Conservation (phyloP, 2,329 filamentous ascomycete genomes). For the Rachicladosporium sp. region DNA sequence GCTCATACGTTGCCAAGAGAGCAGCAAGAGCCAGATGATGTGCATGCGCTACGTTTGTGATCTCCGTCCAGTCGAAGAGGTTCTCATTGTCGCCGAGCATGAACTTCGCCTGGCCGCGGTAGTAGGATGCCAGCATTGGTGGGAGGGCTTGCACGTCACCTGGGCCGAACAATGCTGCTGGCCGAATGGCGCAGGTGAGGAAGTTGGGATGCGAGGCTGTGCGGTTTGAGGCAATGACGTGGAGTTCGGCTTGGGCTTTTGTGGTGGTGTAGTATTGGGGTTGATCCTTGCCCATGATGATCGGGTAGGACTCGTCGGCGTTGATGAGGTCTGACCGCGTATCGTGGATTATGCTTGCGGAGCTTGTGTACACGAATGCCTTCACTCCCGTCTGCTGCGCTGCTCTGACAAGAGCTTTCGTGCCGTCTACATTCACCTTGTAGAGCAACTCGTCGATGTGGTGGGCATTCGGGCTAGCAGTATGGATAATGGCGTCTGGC, state of each 20-base stretch:
- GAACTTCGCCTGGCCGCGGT: slow-evolving; percentile 36
- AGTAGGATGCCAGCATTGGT: slow-evolving; percentile 31
- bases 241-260: slow-evolving; percentile 37
- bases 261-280: slow-evolving; percentile 40
- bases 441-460: slow-evolving; percentile 28
- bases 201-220: slow-evolving; percentile 28
- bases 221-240: slow-evolving; percentile 39
- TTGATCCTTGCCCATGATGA: slow-evolving; percentile 33
- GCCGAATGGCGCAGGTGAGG: slow-evolving; percentile 38
- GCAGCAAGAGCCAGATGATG: slow-evolving; percentile 39
- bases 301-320: slow-evolving; percentile 36
- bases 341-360: slow-evolving; percentile 37
- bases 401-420: slow-evolving; percentile 35
- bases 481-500: slow-evolving; percentile 38
- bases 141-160: slow-evolving; percentile 36
- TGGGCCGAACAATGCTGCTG: slow-evolving; percentile 40
- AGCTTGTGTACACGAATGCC: slow-evolving; percentile 42
- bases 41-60: slow-evolving; percentile 39
- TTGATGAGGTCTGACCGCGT: slow-evolving; percentile 34
- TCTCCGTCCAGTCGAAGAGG: slow-evolving; percentile 43
- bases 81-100: slow-evolving; percentile 42
- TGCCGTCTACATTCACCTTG: slow-evolving; percentile 41
- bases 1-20: slow-evolving; percentile 33
- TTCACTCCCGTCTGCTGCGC: slow-evolving; percentile 37
- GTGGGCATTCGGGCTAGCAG: slow-evolving; percentile 31